Base-by-base conservation (phyloP, 192 early-diverging fungal species). In the Linnemannia elongata region DNA sequence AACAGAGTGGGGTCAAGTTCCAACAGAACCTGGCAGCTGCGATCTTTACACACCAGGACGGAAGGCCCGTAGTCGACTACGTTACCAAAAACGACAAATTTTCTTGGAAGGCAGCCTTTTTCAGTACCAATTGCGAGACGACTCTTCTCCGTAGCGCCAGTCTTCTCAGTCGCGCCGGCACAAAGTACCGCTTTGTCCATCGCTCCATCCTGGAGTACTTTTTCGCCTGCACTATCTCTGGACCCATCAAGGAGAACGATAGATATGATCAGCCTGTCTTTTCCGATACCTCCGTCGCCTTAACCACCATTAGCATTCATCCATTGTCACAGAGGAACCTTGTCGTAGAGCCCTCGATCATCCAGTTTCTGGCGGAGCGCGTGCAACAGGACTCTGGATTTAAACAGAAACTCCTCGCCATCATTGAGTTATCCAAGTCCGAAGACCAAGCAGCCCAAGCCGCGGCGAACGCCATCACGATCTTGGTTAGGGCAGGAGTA, bases 151-250 rank as follows among this genome's bases (percentile, higher is more conserved):
- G 4, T 1, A 55, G 38, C n/a, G n/a, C n/a, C n/a, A n/a, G n/a
- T n/a, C n/a, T n/a, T n/a, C n/a, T n/a, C n/a, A n/a, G n/a, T n/a
- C n/a, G n/a, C n/a, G n/a, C n/a, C n/a, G n/a, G n/a, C n/a, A n/a
- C n/a, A n/a, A n/a, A n/a, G n/a, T n/a, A n/a, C n/a, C n/a, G n/a
- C n/a, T n/a, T n/a, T n/a, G n/a, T n/a, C n/a, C n/a, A n/a, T n/a
- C n/a, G n/a, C 30, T 73, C 78, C 2, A 22, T 79, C 6, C 15
- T 79, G 38, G 78, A 79, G 33, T 79, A 79, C 68, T 60, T 47
- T 15, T 63, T 73, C 30, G 36, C 78, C 1, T 54, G 69, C 8
- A 33, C 78, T n/a, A 55, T 79, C 10, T 79, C 72, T 72, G 71
- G 57, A 13, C 39, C 71, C 1, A 52, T 33, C 22, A 49, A 73